These are phyloP conservation scores for Chimonanthus salicifolius DNA, from an alignment of 164 flowering plant genomes.

Conservation along the genomic window DNA sequence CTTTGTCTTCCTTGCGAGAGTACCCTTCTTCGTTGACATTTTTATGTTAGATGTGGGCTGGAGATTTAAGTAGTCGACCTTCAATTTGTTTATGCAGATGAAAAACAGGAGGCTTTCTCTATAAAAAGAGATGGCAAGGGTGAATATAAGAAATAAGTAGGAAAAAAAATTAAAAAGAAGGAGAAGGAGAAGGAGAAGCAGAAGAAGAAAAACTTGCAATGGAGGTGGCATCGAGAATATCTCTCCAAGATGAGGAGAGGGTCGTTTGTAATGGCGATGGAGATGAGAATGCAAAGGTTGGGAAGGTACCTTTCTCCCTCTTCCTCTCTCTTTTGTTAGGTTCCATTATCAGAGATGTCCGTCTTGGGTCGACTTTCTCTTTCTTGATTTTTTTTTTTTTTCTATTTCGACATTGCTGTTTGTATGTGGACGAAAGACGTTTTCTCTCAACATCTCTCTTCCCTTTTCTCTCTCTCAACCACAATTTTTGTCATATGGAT, in stretches of 20 bases:
- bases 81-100: background rate
- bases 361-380: background rate
- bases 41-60: background rate
- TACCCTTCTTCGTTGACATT: background rate
- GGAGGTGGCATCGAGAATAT: conserved; percentile 18
- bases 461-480: no score
- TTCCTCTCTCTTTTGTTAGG: background rate
- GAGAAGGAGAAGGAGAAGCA: background rate
- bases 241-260: conserved; percentile 22
- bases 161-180: background rate
- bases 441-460: background rate
- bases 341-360: background rate
- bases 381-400: background rate
- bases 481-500: background rate
- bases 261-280: conserved; percentile 6
- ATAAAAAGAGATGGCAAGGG: background rate
- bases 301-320: background rate
- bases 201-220: conserved; percentile 5
- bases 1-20: background rate
- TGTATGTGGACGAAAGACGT: no score
- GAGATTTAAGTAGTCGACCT: background rate
- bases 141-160: background rate
- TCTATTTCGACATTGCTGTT: no score
- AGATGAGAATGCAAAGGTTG: background rate
- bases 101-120: background rate